Percentiles rank a stretch among this genome's conserved stretches.
Evolutionary conservation across 1,284 basidiomycete species (phyloP).

Genomic region (Marasmius oreades): DNA sequence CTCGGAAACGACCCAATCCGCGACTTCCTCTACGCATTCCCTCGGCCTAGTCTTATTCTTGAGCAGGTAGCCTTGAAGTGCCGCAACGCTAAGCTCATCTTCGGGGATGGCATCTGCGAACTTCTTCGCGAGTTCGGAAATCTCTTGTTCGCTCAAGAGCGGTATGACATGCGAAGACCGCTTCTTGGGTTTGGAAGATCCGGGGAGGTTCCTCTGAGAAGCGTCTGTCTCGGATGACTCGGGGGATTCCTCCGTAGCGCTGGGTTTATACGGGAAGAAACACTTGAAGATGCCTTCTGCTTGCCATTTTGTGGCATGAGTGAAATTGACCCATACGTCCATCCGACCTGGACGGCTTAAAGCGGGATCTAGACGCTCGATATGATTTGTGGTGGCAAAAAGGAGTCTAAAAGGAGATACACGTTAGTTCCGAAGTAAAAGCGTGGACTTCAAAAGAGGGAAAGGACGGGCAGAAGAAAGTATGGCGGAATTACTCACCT

Average conservation of each 20-base stretch:
- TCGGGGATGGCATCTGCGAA: constrained; percentile 78
- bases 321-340: constrained; percentile 88
- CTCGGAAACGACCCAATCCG: constrained; percentile 70
- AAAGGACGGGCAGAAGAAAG: constrained; percentile 8
- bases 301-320: constrained; percentile 82
- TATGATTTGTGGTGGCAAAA: constrained; percentile 83
- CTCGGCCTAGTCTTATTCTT: constrained; percentile 82
- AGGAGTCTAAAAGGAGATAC: constrained; percentile 47
- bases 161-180: constrained; percentile 52
- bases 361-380: constrained; percentile 81
- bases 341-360: constrained; percentile 78
- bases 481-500: constrained; percentile 45
- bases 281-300: constrained; percentile 88
- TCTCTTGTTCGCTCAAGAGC: constrained; percentile 67
- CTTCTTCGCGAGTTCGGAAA: constrained; percentile 68
- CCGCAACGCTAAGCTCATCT: constrained; percentile 80
- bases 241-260: constrained; percentile 23
- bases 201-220: constrained; percentile 62
- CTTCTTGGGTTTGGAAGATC: constrained; percentile 57
- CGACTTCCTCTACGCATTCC: constrained; percentile 77
- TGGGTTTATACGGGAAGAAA: constrained; percentile 74
- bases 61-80: constrained; percentile 78
- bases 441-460: constrained; percentile 11
- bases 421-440: background rate
- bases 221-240: constrained; percentile 38